Base-by-base conservation (phyloP, 768 basidiomycete species). In the Tylopilus plumbeoviolaceoides region DNA sequence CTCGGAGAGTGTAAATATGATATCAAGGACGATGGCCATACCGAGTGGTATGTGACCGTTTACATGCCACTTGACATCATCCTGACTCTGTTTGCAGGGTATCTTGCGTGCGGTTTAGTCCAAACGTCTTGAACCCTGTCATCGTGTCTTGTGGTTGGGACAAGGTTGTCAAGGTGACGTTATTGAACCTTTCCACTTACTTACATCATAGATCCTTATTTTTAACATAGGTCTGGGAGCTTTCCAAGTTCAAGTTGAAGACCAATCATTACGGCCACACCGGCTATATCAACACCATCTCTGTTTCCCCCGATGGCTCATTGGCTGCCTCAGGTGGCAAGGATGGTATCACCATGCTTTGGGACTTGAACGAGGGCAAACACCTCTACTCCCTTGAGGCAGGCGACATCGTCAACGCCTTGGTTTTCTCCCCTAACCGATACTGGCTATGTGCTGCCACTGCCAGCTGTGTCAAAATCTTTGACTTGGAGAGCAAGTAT, bases 371-470 rank as follows among this genome's bases (percentile, higher is more conserved):
- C 77, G 97, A 98, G 81, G 95, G 94, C 81, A 98, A 98, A 79
- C 97, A 98, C 82, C 86, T 99, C 67, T 99, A 99, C 83, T 98
- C 94, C 49, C 88, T 99, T 54, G 97, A 99, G 74, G 97, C 97
- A 44, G 95, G 95, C 55, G 92, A 99, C 71, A 78, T 94, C 62
- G 95, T 99, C 83, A 98, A 99, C 71, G 94, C 97, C 56, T 89
- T 99, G 61, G 97, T 98, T 71, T 99, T 99, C 83, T 95, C 92
- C 15, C 97, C 97, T 55, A 99, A 99, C 83, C 88, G 95, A 54
- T 99, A 99, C 89, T 99, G 97, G 97, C 79, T 99, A 59, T 99
- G 97, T 71, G 97, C 97, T 63, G 97, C 97, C 59, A 98, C 97
- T 59, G 83, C 91, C 58, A 91, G 87, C 71, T 93, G 91, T 71